phyloP scores from a whole-genome alignment of 371 early-diverging fungal species.

The Apophysomyces variabilis region DNA sequence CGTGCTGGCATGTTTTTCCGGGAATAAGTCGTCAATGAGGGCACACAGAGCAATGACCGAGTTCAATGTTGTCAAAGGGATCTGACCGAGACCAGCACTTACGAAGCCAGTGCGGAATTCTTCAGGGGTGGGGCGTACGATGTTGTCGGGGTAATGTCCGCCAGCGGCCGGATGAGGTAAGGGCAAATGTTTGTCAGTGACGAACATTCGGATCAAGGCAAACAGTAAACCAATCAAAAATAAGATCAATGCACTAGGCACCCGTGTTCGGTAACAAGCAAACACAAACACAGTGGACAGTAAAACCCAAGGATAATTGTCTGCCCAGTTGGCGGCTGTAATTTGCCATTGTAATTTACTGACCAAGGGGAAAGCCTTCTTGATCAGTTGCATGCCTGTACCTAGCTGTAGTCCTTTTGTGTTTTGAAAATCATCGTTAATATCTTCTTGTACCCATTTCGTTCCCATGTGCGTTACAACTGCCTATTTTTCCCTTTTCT shows the following conservation, averaged over 20 bases:
- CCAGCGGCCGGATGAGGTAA: conserved; percentile 52
- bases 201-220: conserved; percentile 63
- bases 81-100: conserved; percentile 86
- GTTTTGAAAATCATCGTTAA: not conserved
- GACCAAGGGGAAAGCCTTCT: conserved; percentile 72
- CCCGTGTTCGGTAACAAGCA: conserved; percentile 66
- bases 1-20: conserved; percentile 64
- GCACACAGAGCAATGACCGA: conserved; percentile 84
- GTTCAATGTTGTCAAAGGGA: conserved; percentile 86
- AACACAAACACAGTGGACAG: conserved; percentile 72
- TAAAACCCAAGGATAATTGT: conserved; percentile 79
- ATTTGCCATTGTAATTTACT: conserved; percentile 36
- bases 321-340: conserved; percentile 60
- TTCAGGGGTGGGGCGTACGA: conserved; percentile 63
- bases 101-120: conserved; percentile 77
- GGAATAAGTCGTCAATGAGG: conserved; percentile 84
- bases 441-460: not conserved
- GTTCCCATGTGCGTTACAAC: not conserved
- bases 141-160: conserved; percentile 61
- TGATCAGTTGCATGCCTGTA: conserved; percentile 76
- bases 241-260: conserved; percentile 77
- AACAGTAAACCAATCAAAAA: conserved; percentile 77
- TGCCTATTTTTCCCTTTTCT: not conserved
- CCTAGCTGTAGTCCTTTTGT: conserved; percentile 78
- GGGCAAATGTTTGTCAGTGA: conserved; percentile 22